Conservation (phyloP, 345 rosid species). For the Citrus glauca region DNA sequence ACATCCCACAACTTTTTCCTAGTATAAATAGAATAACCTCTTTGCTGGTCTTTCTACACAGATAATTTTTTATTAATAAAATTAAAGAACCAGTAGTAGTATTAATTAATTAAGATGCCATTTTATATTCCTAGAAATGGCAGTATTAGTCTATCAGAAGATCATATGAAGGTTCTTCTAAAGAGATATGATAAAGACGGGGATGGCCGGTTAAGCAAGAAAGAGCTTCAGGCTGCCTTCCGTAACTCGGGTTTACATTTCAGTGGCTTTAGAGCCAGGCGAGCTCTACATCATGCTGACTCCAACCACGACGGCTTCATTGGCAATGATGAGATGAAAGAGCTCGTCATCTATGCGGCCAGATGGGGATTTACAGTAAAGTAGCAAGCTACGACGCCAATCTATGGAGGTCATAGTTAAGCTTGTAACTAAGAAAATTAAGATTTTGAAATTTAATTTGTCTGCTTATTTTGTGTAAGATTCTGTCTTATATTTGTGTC, state of each 20-base stretch:
- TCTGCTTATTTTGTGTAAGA: too few species aligned
- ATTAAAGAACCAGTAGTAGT: background rate
- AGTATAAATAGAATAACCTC: background rate
- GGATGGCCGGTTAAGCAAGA: slow-evolving; percentile 8
- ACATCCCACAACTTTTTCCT: background rate
- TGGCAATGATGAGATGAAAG: background rate
- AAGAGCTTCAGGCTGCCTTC: background rate
- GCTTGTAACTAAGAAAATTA: too few species aligned
- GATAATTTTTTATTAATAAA: background rate
- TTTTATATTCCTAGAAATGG: background rate
- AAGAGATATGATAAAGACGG: background rate
- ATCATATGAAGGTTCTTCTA: background rate
- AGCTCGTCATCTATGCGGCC: background rate
- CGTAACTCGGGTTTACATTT: background rate
- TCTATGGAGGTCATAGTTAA: too few species aligned
- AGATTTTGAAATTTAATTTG: too few species aligned
- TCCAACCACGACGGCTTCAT: slow-evolving; percentile 1
- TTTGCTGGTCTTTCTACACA: background rate
- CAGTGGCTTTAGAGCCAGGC: background rate
- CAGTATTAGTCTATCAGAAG: background rate
- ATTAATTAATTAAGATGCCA: background rate
- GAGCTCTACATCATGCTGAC: slow-evolving; percentile 4
- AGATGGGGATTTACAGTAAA: background rate
- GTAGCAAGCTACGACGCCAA: background rate
- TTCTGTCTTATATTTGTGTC: too few species aligned